These are phyloP conservation scores for Termitomyces sp. DNA, from an alignment of 768 basidiomycete genomes.

Conservation along the genomic window DNA sequence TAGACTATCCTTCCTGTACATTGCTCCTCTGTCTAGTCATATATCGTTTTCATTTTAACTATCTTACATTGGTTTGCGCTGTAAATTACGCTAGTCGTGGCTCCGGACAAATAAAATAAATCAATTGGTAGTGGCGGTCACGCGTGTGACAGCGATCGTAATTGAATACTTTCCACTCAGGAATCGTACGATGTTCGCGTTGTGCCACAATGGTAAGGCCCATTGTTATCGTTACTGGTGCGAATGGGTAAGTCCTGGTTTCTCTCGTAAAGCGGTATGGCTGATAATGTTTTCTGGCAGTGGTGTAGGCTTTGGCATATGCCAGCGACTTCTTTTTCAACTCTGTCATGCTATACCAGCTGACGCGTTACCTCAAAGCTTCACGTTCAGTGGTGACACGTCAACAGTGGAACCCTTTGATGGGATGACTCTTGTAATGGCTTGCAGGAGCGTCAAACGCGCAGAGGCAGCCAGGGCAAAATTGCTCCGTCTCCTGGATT, in stretches of 20 bases:
- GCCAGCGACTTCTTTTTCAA: constrained; percentile 70
- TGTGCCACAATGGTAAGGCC: constrained; percentile 31
- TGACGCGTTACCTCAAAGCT: constrained; percentile 46
- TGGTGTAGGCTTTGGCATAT: constrained; percentile 81
- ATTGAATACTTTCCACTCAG: not conserved
- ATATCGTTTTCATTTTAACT: not conserved
- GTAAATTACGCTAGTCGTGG: not conserved
- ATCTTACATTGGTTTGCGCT: not conserved
- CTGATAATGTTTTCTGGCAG: constrained; percentile 30
- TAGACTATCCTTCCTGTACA: constrained; percentile 17
- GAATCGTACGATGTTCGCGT: constrained; percentile 15
- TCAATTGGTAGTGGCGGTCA: too few species aligned
- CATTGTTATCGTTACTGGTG: constrained; percentile 64
- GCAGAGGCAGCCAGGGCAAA: constrained; percentile 58
- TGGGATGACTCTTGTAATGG: constrained; percentile 73
- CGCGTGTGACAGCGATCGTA: constrained; percentile 6
- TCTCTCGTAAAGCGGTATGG: not conserved
- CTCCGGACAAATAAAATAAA: too few species aligned
- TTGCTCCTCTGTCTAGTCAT: constrained; percentile 6
- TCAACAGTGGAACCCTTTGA: constrained; percentile 24
- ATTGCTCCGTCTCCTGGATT: constrained; percentile 50
- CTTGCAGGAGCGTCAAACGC: constrained; percentile 63
- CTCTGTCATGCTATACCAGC: constrained; percentile 46
- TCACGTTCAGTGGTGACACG: constrained; percentile 14
- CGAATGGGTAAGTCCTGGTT: constrained; percentile 49